phyloP scores from a whole-genome alignment of 768 basidiomycete species.

The Phylloporus sp. region DNA sequence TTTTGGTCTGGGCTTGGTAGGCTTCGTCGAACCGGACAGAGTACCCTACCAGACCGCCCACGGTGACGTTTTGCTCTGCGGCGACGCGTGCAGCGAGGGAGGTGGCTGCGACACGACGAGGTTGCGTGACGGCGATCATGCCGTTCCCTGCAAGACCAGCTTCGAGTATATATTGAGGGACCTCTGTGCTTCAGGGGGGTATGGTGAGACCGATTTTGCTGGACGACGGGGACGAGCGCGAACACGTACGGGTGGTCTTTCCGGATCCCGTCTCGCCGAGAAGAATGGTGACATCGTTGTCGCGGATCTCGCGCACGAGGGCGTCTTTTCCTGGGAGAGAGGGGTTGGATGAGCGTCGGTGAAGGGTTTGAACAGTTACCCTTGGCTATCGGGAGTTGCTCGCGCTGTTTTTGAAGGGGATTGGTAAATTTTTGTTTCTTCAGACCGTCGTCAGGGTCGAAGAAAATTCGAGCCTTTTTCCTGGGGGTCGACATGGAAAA shows the following conservation, averaged over 20 bases:
- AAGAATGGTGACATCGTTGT: slow-evolving; percentile 82
- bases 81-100: slow-evolving; percentile 92
- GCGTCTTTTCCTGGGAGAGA: slow-evolving; percentile 63
- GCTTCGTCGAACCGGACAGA: slow-evolving; percentile 94
- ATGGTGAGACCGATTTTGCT: slow-evolving; percentile 16
- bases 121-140: slow-evolving; percentile 90
- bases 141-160: slow-evolving; percentile 65
- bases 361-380: slow-evolving; percentile 38
- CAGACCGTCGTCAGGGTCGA: slow-evolving; percentile 17
- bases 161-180: slow-evolving; percentile 93
- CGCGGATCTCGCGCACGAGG: slow-evolving; percentile 63
- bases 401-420: slow-evolving; percentile 57
- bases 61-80: slow-evolving; percentile 62
- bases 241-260: slow-evolving; percentile 92
- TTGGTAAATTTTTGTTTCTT: slow-evolving; percentile 8
- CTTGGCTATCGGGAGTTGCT: slow-evolving; percentile 71
- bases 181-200: slow-evolving; percentile 54
- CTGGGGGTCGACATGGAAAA: slow-evolving; percentile 20
- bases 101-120: slow-evolving; percentile 90
- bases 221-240: neutral
- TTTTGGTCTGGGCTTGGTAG: slow-evolving; percentile 63
- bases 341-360: no score
- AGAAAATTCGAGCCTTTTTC: slow-evolving; percentile 23
- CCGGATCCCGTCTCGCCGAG: slow-evolving; percentile 98
- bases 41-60: slow-evolving; percentile 87